These are phyloP conservation scores for Amanita muscaria DNA, from an alignment of 768 basidiomycete species.

Conservation along the genomic window DNA sequence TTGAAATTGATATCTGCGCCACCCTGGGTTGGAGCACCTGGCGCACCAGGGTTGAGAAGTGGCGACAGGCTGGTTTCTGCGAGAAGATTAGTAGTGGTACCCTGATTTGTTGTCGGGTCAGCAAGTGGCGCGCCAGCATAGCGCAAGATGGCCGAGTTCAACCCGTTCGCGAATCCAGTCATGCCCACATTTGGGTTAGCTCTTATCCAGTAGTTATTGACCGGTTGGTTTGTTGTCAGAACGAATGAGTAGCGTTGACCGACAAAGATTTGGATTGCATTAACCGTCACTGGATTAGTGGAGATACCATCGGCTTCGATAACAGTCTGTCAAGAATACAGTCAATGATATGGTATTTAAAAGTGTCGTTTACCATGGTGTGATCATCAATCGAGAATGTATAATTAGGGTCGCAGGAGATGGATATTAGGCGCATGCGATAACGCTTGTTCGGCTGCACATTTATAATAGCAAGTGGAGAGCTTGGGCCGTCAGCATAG, in stretches of 20 bases:
- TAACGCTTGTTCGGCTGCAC: slow-evolving; percentile 37
- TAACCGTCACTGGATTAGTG: slow-evolving; percentile 24
- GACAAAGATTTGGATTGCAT: slow-evolving; percentile 32
- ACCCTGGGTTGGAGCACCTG: slow-evolving; percentile 14
- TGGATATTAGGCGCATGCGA: slow-evolving; percentile 43
- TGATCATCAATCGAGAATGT: slow-evolving; percentile 38
- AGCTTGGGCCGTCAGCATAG: slow-evolving; percentile 30
- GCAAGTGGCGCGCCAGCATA: slow-evolving; percentile 32
- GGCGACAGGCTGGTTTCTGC: slow-evolving; percentile 9
- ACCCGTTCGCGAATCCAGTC: slow-evolving; percentile 22
- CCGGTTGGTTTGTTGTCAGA: slow-evolving; percentile 26
- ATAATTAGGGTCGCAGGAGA: slow-evolving; percentile 42
- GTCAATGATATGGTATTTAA: neutral
- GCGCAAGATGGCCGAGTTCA: slow-evolving; percentile 47
- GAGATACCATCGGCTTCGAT: slow-evolving; percentile 34
- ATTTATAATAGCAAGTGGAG: slow-evolving; percentile 34
- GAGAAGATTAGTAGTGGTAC: neutral
- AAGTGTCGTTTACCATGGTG: slow-evolving; percentile 15
- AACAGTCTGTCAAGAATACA: slow-evolving; percentile 18
- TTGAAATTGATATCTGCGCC: slow-evolving; percentile 19
- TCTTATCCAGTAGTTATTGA: slow-evolving; percentile 38
- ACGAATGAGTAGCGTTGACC: slow-evolving; percentile 40
- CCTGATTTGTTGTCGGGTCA: slow-evolving; percentile 26
- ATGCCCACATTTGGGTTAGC: slow-evolving; percentile 24
- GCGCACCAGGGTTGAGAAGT: slow-evolving; percentile 12